Evolutionary conservation across 2,329 filamentous ascomycete species (phyloP).

Genomic region (Hirsutella minnesotensis): DNA sequence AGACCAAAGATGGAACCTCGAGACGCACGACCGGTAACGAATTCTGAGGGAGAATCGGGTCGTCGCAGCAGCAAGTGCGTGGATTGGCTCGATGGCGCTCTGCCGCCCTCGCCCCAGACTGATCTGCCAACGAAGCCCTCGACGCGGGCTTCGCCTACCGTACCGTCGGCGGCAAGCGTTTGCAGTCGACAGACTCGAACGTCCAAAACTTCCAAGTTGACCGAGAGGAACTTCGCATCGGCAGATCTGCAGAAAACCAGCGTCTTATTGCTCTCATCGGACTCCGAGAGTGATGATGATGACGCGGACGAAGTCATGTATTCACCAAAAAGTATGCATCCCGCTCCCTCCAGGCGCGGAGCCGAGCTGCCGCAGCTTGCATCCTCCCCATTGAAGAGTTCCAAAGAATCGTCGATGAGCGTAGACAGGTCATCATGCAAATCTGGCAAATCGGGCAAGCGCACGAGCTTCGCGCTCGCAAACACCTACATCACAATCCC

Average conservation of each 20-base stretch:
- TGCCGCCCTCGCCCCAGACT: slow-evolving; percentile 11
- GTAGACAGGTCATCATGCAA: background rate
- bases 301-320: slow-evolving; percentile 10
- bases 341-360: background rate
- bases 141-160: slow-evolving; percentile 16
- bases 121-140: slow-evolving; percentile 7
- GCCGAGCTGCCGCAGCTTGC: slow-evolving; percentile 2
- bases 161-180: slow-evolving; percentile 36
- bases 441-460: slow-evolving; percentile 16
- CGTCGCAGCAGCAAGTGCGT: slow-evolving; percentile 3
- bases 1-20: background rate
- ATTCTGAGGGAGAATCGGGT: background rate
- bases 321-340: slow-evolving; percentile 2
- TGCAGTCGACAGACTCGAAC: slow-evolving; percentile 44
- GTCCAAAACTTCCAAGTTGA: slow-evolving; percentile 39
- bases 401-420: slow-evolving; percentile 7
- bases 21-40: background rate
- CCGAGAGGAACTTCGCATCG: slow-evolving; percentile 32
- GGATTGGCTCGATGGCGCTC: slow-evolving; percentile 4
- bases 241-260: slow-evolving; percentile 43
- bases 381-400: slow-evolving; percentile 4
- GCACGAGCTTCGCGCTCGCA: slow-evolving; percentile 26
- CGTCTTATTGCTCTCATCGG: slow-evolving; percentile 44
- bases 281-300: slow-evolving; percentile 39
- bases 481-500: slow-evolving; percentile 33